A percentile compares a stretch with the other conserved stretches of the same genome.
These are phyloP conservation scores for Solanum megistacrolobum DNA, from an alignment of 257 asterid species.

Conservation along the genomic window DNA sequence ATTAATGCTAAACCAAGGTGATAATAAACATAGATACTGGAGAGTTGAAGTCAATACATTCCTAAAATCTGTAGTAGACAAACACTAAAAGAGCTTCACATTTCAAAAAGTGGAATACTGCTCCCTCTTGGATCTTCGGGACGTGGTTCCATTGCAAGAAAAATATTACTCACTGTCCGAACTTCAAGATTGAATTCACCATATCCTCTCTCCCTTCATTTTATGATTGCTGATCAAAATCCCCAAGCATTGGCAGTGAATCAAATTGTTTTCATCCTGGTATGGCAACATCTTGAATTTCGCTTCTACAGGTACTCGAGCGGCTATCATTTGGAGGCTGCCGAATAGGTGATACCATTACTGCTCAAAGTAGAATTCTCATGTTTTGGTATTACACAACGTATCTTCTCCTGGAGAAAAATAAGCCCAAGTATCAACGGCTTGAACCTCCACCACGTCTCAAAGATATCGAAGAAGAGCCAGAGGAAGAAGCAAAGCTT, in stretches of 20 bases:
- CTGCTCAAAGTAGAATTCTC: constrained; percentile 80
- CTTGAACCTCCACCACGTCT: constrained; percentile 48
- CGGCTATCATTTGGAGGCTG: constrained; percentile 78
- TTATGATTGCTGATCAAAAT: not conserved
- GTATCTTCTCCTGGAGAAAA: constrained; percentile 82
- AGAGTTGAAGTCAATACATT: not conserved
- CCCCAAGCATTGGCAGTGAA: not conserved
- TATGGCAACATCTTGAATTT: not conserved
- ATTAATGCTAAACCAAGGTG: not conserved
- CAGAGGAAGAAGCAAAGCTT: not conserved
- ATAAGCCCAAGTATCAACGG: constrained; percentile 78
- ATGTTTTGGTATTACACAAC: constrained; percentile 87
- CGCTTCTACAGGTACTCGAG: constrained; percentile 53
- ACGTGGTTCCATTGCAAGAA: not conserved
- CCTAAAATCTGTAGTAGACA: not conserved
- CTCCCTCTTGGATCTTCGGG: not conserved
- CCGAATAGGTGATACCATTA: constrained; percentile 53
- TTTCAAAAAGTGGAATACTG: not conserved
- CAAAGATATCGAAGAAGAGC: not conserved
- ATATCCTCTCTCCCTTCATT: not conserved
- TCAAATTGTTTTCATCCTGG: not conserved
- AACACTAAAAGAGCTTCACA: not conserved
- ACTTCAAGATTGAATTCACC: not conserved
- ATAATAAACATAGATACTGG: not conserved
- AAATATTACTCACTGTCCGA: not conserved